These are phyloP conservation scores for Candida tallmaniae DNA, from an alignment of 805 yeast species.

Conservation along the genomic window DNA sequence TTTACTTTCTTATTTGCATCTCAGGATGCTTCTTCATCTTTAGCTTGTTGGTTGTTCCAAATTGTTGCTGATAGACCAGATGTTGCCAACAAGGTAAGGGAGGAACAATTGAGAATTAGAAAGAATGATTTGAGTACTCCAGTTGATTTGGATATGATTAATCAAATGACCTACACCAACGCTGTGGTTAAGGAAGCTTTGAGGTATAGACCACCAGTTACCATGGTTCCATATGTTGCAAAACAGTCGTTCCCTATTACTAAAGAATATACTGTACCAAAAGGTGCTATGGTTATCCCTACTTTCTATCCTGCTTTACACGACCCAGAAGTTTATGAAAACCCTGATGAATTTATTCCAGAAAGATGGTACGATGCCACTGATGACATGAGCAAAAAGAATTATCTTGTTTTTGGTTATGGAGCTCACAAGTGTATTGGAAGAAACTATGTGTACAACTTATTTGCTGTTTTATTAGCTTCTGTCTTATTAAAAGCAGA, in stretches of 20 bases:
- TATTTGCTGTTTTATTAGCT: constrained; percentile 87
- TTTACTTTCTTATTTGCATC: constrained; percentile 97
- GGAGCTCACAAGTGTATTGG: constrained; percentile 98
- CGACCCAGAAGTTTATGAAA: constrained; percentile 93
- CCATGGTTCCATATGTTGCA: constrained; percentile 96
- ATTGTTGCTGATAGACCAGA: constrained; percentile 94
- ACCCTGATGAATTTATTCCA: constrained; percentile 92
- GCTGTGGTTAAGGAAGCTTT: constrained; percentile 90
- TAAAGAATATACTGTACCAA: constrained; percentile 84
- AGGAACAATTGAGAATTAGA: constrained; percentile 85
- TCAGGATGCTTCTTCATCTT: constrained; percentile 95
- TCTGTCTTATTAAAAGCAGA: constrained; percentile 80
- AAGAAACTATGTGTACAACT: constrained; percentile 86
- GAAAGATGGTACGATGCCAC: constrained; percentile 92
- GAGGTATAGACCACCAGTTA: constrained; percentile 94
- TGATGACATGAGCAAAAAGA: constrained; percentile 72
- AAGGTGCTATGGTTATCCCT: constrained; percentile 96
- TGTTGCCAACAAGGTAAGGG: constrained; percentile 77
- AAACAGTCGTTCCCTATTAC: constrained; percentile 83
- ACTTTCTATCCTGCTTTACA: constrained; percentile 93
- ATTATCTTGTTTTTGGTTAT: constrained; percentile 96
- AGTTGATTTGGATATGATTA: constrained; percentile 69
- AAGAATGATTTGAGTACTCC: constrained; percentile 63
- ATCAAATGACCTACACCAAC: constrained; percentile 80
- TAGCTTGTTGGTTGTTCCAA: constrained; percentile 98